Evolutionary conservation across 2,329 filamentous ascomycete genomes (phyloP).

Genomic region (Colletotrichum coccodes): DNA sequence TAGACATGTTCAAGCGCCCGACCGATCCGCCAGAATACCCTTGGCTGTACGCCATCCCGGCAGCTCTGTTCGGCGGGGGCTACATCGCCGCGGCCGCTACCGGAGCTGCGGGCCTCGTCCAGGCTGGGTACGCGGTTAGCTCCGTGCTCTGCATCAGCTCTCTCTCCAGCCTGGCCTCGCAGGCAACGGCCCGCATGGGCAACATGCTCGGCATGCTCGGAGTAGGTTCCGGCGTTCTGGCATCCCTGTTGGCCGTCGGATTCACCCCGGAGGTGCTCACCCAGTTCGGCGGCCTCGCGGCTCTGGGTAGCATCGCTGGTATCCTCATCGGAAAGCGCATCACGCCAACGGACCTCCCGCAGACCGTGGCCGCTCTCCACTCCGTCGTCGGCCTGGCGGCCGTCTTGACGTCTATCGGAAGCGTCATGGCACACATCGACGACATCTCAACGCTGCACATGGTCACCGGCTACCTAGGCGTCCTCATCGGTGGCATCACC

Average conservation of each 20-base stretch:
- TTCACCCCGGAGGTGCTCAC: conserved; percentile 82
- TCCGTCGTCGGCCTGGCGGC: conserved; percentile 91
- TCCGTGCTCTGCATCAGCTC: conserved; percentile 88
- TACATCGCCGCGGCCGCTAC: conserved; percentile 84
- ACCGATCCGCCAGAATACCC: conserved; percentile 90
- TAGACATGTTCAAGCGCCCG: conserved; percentile 89
- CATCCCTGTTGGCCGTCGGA: conserved; percentile 83
- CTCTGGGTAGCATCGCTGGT: conserved; percentile 75
- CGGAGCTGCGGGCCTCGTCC: conserved; percentile 84
- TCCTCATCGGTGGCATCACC: conserved; percentile 87
- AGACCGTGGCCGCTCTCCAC: conserved; percentile 89
- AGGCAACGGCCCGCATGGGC: conserved; percentile 83
- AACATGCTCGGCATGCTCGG: conserved; percentile 90
- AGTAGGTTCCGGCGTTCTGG: conserved; percentile 83
- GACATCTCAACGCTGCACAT: conserved; percentile 83
- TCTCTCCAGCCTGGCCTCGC: conserved; percentile 82
- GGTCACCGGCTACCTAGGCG: conserved; percentile 86
- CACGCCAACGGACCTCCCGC: conserved; percentile 86
- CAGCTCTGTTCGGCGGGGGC: conserved; percentile 80
- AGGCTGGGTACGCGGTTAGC: conserved; percentile 88
- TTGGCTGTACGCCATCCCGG: conserved; percentile 86
- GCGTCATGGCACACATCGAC: conserved; percentile 67
- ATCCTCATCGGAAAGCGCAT: conserved; percentile 86
- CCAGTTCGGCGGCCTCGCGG: conserved; percentile 82
- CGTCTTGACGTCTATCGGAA: conserved; percentile 88